These are phyloP conservation scores for Uronychia setigera DNA, from an alignment of 73 alveolate species.

Conservation along the genomic window DNA sequence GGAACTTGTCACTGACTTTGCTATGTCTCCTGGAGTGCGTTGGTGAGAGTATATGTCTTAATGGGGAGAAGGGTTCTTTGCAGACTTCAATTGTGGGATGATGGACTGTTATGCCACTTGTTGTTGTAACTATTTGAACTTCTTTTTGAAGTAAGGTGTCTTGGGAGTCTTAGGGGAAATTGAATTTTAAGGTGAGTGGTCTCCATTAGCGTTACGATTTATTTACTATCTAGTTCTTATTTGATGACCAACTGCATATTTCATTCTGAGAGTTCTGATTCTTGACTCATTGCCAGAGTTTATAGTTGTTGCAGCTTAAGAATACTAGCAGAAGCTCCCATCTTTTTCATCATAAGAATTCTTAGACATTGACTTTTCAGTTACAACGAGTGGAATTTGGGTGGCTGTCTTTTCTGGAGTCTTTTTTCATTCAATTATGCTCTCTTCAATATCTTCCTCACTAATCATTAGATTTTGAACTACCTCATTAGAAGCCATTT, in stretches of 20 bases:
- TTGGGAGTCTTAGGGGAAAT: background rate
- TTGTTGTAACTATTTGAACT: too few species aligned
- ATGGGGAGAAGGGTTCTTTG: background rate
- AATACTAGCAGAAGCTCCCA: too few species aligned
- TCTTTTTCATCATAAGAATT: too few species aligned
- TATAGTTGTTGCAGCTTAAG: background rate
- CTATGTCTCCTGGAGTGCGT: background rate
- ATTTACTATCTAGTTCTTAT: background rate
- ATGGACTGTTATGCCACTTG: background rate
- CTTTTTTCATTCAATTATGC: too few species aligned
- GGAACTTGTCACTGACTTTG: background rate
- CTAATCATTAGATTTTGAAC: background rate
- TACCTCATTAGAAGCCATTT: conserved; percentile 47
- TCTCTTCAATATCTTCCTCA: background rate
- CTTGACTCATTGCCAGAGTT: background rate
- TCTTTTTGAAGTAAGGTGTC: background rate
- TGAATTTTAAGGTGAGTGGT: background rate
- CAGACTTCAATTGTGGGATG: background rate
- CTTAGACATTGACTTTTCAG: too few species aligned
- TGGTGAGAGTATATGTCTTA: background rate
- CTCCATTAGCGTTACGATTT: background rate
- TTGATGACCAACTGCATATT: background rate
- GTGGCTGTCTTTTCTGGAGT: background rate
- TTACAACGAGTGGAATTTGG: background rate
- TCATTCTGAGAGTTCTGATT: background rate